Base-by-base conservation (phyloP, 257 asterid genomes). In the Solanum tarijense region DNA sequence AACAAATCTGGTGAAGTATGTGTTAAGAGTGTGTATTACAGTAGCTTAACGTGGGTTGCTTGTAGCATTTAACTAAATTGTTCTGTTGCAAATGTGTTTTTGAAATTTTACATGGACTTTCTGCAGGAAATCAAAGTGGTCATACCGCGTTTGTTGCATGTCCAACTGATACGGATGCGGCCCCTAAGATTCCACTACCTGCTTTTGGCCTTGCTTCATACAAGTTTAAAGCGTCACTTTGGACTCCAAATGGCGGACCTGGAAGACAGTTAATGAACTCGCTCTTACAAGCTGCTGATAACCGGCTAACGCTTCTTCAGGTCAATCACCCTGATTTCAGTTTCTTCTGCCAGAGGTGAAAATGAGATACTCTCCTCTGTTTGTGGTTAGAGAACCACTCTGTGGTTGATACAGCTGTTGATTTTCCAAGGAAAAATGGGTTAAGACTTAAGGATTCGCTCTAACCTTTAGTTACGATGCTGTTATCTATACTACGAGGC, bases 321-420 rank as follows among this genome's bases (percentile, higher is more conserved):
- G 98, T 93, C 88, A 90, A 91, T 88, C 99, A 96, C 88, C 99
- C 99, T 18, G 99, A 97, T 92, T 97, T 94, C 90, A 88, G 93
- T 36, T 97, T 97, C 95, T 97, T 97, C 92, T 88, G 88, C 89
- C 94, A 97, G 55, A 91, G 96, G 87, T 95, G 91, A 91, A 38
- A 43, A 25, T 23, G 48, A 58, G 84, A 86, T 83, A 62, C 69
- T 31, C 81, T 72, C 14, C 58, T 25, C 60, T 65, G 52, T 72
- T 38, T 31, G 84, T 41, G 58, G 29, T 88, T 72, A 48, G 68
- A 29, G 41, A 72, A 89, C 74, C 14, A 7, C 66, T 16, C 41
- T 9, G 16, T 79, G 83, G 34, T 76, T 12, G 83, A 76, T 76
- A 8, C 85, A 81, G 69, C 85, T 81, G 85, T 48, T 27, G 41